Evolutionary conservation across 78 protist species (phyloP).

Genomic region (Cavenderia fasciculata): DNA sequence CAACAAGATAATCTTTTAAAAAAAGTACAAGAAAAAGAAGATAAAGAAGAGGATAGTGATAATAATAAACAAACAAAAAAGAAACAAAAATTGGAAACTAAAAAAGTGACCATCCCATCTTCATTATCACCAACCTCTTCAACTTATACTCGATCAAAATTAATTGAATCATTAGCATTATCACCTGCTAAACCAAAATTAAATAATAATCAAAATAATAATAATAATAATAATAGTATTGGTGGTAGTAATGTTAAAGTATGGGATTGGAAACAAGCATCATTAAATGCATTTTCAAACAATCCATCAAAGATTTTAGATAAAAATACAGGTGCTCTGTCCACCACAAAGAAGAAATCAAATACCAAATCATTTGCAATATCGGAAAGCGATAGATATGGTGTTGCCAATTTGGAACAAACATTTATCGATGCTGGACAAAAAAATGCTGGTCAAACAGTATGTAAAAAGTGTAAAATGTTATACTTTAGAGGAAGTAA

Average conservation of each 20-base stretch:
- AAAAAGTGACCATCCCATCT: too few relatives aligned
- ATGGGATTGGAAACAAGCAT: constrained; percentile 72
- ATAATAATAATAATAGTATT: constrained; percentile 5
- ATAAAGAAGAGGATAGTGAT: too few relatives aligned
- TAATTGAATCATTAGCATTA: constrained; percentile 11
- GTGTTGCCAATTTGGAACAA: constrained; percentile 13
- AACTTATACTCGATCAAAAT: background rate
- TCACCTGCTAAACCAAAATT: constrained; percentile 9
- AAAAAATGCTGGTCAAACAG: constrained; percentile 35
- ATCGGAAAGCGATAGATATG: too few relatives aligned
- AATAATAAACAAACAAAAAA: too few relatives aligned
- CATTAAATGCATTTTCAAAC: background rate
- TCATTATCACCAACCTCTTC: too few relatives aligned
- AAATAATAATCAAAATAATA: background rate
- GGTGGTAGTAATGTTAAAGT: background rate
- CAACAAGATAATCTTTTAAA: too few relatives aligned
- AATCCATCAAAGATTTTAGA: constrained; percentile 19
- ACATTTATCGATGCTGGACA: constrained; percentile 58
- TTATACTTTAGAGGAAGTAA: constrained; percentile 17
- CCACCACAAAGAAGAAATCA: background rate
- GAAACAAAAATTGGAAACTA: too few relatives aligned
- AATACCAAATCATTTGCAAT: background rate
- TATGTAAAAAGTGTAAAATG: constrained; percentile 67
- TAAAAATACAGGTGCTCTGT: background rate
- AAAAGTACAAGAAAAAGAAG: too few relatives aligned